Percentiles rank a stretch among this genome's conserved stretches.
These are phyloP conservation scores for Mycena epipterygia DNA, from an alignment of 768 basidiomycete genomes.

Conservation along the genomic window DNA sequence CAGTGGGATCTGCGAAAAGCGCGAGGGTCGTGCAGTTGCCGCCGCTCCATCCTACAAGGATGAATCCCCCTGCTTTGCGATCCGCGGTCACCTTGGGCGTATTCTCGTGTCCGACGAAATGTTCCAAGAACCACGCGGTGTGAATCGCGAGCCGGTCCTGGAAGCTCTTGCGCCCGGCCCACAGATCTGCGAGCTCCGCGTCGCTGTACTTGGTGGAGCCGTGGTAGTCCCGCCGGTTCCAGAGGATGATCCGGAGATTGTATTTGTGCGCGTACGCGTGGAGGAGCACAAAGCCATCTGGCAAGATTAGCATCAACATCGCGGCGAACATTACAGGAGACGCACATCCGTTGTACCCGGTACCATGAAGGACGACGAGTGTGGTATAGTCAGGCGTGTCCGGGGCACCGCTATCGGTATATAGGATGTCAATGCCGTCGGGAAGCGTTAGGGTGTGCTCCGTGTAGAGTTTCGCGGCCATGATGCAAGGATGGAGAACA, in stretches of 20 bases:
- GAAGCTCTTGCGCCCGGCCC: not conserved
- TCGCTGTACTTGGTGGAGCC: too few species aligned
- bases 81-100: not conserved
- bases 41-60: slow-evolving; percentile 14
- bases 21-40: not conserved
- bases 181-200: slow-evolving; percentile 37
- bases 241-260: slow-evolving; percentile 46
- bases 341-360: too few species aligned
- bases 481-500: too few species aligned
- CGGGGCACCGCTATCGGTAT: slow-evolving; percentile 49
- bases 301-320: not conserved
- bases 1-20: not conserved
- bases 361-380: slow-evolving; percentile 49
- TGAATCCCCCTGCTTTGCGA: not conserved
- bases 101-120: slow-evolving; percentile 4
- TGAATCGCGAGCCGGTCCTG: not conserved
- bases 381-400: slow-evolving; percentile 50
- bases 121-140: not conserved
- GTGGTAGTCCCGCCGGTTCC: slow-evolving; percentile 51
- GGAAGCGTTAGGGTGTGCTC: slow-evolving; percentile 32
- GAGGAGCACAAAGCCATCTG: slow-evolving; percentile 37
- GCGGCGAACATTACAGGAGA: not conserved
- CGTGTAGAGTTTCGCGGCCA: not conserved
- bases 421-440: slow-evolving; percentile 45
- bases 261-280: slow-evolving; percentile 31